Evolutionary conservation across 2,329 filamentous ascomycete species (phyloP).

Genomic region (Penicillium sp.): DNA sequence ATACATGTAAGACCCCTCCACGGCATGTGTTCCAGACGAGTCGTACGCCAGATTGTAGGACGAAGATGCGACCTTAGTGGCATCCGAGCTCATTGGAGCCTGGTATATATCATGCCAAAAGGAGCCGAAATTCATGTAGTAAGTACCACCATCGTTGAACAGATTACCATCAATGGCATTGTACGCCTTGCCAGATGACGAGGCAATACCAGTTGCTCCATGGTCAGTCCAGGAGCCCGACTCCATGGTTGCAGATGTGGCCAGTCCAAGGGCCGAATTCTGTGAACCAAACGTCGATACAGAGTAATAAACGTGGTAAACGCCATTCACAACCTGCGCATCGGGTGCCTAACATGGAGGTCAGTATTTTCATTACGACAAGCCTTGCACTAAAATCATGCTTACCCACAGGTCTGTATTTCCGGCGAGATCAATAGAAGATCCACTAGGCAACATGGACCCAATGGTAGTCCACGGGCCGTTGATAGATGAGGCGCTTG

Average conservation of each 20-base stretch:
- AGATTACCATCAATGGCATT: slow-evolving; percentile 64
- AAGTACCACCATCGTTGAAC: slow-evolving; percentile 43
- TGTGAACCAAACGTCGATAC: slow-evolving; percentile 64
- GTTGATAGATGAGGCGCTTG: slow-evolving; percentile 48
- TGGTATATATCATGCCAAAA: slow-evolving; percentile 69
- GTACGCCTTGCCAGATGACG: slow-evolving; percentile 45
- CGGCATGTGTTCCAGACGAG: slow-evolving; percentile 50
- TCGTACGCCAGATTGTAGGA: slow-evolving; percentile 57
- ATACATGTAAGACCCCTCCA: slow-evolving; percentile 60
- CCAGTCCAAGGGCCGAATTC: slow-evolving; percentile 61
- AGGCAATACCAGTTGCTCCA: slow-evolving; percentile 40
- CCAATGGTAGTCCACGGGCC: slow-evolving; percentile 55
- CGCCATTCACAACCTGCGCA: slow-evolving; percentile 55
- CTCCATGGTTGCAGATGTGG: slow-evolving; percentile 49
- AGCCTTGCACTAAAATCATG: too few relatives aligned
- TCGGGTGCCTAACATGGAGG: slow-evolving; percentile 58
- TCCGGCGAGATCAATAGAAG: slow-evolving; percentile 48
- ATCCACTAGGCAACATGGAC: slow-evolving; percentile 48
- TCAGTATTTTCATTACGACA: background rate
- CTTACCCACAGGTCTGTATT: slow-evolving; percentile 53
- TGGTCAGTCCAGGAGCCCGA: slow-evolving; percentile 36
- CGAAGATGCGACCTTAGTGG: slow-evolving; percentile 31
- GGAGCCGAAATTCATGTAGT: slow-evolving; percentile 63
- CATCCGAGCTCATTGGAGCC: slow-evolving; percentile 49
- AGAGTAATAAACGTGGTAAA: slow-evolving; percentile 67